Base-by-base conservation (phyloP, 2,329 filamentous ascomycete genomes). In the Tothia fuscella region DNA sequence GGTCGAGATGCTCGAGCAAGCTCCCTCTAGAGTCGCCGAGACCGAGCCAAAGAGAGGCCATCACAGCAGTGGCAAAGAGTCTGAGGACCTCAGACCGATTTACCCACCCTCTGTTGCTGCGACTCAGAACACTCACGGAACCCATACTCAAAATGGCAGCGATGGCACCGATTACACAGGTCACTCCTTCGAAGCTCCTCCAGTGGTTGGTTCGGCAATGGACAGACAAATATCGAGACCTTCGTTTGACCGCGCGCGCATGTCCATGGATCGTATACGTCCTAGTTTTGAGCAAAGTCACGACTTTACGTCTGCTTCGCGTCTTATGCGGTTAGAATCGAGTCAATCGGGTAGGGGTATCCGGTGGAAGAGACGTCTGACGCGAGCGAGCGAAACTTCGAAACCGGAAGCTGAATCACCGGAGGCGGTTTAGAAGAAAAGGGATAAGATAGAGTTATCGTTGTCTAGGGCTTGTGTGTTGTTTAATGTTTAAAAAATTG, bases 271-370 rank as follows among this genome's bases (percentile, higher is more conserved):
- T 55, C 78, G 81, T 20, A 76, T 85, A 14, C 73, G 87, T 51
- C 74, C 82, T 9, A 89, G 83, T 59, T 94, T 86, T 57, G 89
- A 95, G 62, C 78, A 77, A 28, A 91, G 80, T 59, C 82, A 78
- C 53, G 91, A 96, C 53, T 94, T 95, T 55, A 94, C 89, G 0
- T 88, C 83, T 21, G 88, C 88, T 12, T 86, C 86, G 28, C 78
- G 89, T 56, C 65, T 98, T 50, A 80, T 80, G 36, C 74, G 87
- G 48, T 76, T 94, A 49, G 91, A 95, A 25, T 33, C 26, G n/a
- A 41, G 39, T 34, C 39, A 41, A 31, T 41, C 39, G 9, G 21
- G 39, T 6, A 9, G 16, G 16, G 39, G 39, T 6, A 24, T 41
- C 12, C 39, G 39, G 21, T 41, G 39, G 39, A 31, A 29, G 20